Percentiles rank a stretch among this genome's conserved stretches.
These are phyloP conservation scores for Zizania latifolia DNA, from an alignment of 176 grass and related monocot species.

Conservation along the genomic window DNA sequence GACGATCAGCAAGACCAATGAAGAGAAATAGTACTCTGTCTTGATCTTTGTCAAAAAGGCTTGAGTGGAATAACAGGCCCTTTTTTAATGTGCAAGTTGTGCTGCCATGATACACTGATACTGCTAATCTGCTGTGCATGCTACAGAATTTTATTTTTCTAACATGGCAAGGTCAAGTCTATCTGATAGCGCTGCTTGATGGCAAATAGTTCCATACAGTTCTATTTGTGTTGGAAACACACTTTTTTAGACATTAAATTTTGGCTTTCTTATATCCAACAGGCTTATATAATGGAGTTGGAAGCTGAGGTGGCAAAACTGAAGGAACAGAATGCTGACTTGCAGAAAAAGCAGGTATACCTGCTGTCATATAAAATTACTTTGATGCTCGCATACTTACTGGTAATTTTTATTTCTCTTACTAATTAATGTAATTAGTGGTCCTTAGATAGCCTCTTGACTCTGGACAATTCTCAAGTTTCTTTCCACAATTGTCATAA, in stretches of 20 bases:
- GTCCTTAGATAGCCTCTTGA: not conserved
- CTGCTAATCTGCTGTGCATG: not conserved
- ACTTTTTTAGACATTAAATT: not conserved
- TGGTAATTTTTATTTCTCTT: not conserved
- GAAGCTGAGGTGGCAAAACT: slow-evolving; percentile 88
- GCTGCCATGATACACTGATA: not conserved
- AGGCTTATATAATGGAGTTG: slow-evolving; percentile 89
- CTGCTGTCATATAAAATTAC: not conserved
- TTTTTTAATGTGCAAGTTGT: not conserved
- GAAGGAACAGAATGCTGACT: slow-evolving; percentile 61
- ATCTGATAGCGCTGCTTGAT: not conserved
- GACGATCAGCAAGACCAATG: not conserved
- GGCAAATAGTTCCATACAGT: not conserved
- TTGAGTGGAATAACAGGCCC: not conserved
- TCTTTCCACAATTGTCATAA: not conserved
- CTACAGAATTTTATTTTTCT: not conserved
- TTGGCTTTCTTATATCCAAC: not conserved
- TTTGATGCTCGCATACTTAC: not conserved
- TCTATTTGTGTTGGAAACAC: not conserved
- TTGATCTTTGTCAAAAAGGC: not conserved
- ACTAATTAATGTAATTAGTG: not conserved
- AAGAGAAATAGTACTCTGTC: not conserved
- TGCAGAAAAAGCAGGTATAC: slow-evolving; percentile 84
- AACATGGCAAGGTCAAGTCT: not conserved
- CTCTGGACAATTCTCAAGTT: not conserved